Evolutionary conservation across 2,329 filamentous ascomycete genomes (phyloP).

Genomic region (Zymoseptoria pseudotritici): DNA sequence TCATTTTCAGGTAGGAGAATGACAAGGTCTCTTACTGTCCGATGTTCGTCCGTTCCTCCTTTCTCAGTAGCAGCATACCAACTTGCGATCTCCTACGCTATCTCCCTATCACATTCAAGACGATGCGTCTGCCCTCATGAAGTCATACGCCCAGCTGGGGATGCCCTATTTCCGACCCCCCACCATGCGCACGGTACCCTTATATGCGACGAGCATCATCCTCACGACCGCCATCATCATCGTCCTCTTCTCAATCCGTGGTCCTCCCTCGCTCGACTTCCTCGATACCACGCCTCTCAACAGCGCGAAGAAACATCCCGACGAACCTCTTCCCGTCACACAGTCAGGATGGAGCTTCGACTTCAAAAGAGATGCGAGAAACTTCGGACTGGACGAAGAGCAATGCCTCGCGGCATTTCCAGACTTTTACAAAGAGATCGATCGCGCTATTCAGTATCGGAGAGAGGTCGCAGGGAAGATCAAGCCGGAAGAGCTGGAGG

Average conservation of each 20-base stretch:
- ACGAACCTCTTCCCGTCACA: not conserved
- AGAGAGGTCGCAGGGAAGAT: constrained; percentile 14
- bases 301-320: not conserved
- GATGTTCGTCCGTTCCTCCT: not conserved
- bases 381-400: constrained; percentile 22
- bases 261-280: not conserved
- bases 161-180: not conserved
- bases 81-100: not conserved
- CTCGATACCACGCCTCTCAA: not conserved
- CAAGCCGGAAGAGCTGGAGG: constrained; percentile 17
- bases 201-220: not conserved
- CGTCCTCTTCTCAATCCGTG: not conserved
- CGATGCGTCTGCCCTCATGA: not conserved
- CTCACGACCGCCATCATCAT: not conserved
- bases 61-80: not conserved
- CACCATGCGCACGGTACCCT: not conserved
- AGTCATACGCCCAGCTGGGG: not conserved
- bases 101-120: not conserved
- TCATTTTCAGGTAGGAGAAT: not conserved
- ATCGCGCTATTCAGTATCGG: constrained; percentile 22
- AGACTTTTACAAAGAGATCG: constrained; percentile 25
- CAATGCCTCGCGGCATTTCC: constrained; percentile 27
- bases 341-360: constrained; percentile 11
- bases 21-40: not conserved
- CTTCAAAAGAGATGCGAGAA: constrained; percentile 16